Base-by-base conservation (phyloP, 1,284 basidiomycete species). In the Ceratobasidium theobromae region DNA sequence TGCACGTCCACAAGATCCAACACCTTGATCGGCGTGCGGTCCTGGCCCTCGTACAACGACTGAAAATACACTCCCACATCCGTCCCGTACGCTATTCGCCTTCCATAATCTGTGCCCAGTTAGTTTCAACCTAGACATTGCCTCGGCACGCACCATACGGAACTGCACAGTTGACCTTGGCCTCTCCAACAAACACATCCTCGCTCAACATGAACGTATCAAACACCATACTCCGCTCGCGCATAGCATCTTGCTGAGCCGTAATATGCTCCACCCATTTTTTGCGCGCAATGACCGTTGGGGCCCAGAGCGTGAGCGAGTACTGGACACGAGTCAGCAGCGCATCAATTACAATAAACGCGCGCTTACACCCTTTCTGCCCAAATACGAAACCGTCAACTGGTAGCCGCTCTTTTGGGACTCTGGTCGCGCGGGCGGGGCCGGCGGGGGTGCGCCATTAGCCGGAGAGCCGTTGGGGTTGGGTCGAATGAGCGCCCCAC, bases 31-130 rank as follows among this genome's bases (percentile, higher is more conserved):
- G 97, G 97, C 57, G 93, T 91, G 67, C 88, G 85, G 70, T 85
- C 84, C 62, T 82, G 79, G n/a, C 57, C 58, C 53, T 91, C 88
- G 55, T 87, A 83, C 45, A 98, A 78, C 74, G 98, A 92, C 21
- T 92, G 93, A 68, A 99, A 84, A 76, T 98, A 99, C 33, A 99
- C 90, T 30, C 97, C 97, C 70, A 98, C 95, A 73, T 97, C 93
- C 2, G 95, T 98, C 23, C 97, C 97, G 76, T 97, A 99, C 23
- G 95, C 95, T 73, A 97, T 86, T 69, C 89, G 84, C 72, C 89
- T 83, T 5, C 96, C 96, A 70, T 86, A 86, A 74, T 86, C 94
- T 95, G 74, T 23, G 51, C 41, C 67, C 51, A 27, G 12, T 35
- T 16, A 38, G n/a, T 28, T 18, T 25, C 32, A 38, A 4, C 25